Base-by-base conservation (phyloP, 139 green algal species). In the Chlamydomonas sphaeroides region DNA sequence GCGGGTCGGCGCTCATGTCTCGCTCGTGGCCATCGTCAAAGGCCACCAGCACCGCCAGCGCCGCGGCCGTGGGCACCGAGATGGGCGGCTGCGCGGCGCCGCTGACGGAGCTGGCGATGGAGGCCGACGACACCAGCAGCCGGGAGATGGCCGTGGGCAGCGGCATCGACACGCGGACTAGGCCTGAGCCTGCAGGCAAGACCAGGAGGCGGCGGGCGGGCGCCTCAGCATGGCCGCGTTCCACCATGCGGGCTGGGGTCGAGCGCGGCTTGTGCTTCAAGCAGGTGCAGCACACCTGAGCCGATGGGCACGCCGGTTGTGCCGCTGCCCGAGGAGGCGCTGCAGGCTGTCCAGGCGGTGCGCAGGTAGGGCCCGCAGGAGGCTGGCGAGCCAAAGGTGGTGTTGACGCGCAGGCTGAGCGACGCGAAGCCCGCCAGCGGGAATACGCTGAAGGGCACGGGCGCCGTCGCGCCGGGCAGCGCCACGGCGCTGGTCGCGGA, bases 21-120 rank as follows among this genome's bases (percentile, higher is more conserved):
- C 71, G 79, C 39, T 85, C 48, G 30, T 15, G 56, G 57, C 77
- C 81, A 36, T 91, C 87, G 33, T 45, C 62, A 33, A 91, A 91
- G 10, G 33, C 45, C 3, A 91, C 76, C 42, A 83, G 23, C 49
- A 89, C 53, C 0, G 8, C 23, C 45, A 91, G 35, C 6, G 4
- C 23, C 11, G 69, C 65, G 36, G n/a, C 48, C 2, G 70, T 79
- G 2, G 80, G 65, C 48, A 91, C 51, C 62, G 28, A 61, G 25
- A 91, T 73, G 32, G 84, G 87, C 18, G 66, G 30, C 77, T 83
- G 65, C 4, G 75, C 63, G n/a, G 87, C 84, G 35, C 71, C 69
- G 36, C 83, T 73, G 39, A 21, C 45, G 18, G 65, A 1, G 39
- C 66, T 78, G 18, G 87, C 62, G 38, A 91, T 88, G 48, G 21